phyloP scores from a whole-genome alignment of 2,329 filamentous ascomycete genomes.

The Neofusicoccum umdonicola region DNA sequence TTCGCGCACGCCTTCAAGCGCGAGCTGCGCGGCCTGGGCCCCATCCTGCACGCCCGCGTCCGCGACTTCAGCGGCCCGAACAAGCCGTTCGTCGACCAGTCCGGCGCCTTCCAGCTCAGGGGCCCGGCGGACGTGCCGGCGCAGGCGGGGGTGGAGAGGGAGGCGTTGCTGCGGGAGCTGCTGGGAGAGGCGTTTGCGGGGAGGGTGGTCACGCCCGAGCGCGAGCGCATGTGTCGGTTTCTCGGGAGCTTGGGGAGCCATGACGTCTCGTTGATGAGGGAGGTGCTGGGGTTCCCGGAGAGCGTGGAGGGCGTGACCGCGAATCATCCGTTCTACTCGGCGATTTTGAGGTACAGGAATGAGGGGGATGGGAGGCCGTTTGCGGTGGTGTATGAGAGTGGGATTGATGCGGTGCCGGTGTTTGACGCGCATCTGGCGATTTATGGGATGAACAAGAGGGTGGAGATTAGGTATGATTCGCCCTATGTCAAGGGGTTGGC shows the following conservation, averaged over 20 bases:
- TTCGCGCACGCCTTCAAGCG: constrained; percentile 53
- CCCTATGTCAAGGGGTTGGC: constrained; percentile 58
- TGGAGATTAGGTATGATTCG: constrained; percentile 56
- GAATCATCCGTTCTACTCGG: constrained; percentile 13
- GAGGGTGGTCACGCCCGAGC: constrained; percentile 27
- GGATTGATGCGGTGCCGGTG: constrained; percentile 51
- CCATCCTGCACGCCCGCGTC: constrained; percentile 56
- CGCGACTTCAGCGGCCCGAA: constrained; percentile 57
- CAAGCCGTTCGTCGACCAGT: constrained; percentile 47
- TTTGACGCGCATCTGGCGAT: constrained; percentile 56
- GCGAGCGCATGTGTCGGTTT: constrained; percentile 40
- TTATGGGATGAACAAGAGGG: constrained; percentile 54
- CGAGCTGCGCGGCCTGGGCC: constrained; percentile 52
- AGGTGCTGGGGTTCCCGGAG: constrained; percentile 11
- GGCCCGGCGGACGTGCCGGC: constrained; percentile 40
- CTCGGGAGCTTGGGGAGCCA: constrained; percentile 53
- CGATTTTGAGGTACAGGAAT: constrained; percentile 14
- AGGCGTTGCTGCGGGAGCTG: constrained; percentile 26
- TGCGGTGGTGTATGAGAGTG: constrained; percentile 57
- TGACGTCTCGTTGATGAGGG: constrained; percentile 16
- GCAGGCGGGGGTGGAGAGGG: constrained; percentile 25
- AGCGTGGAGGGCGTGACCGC: constrained; percentile 13
- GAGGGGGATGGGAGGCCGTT: constrained; percentile 43
- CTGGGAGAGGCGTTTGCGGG: constrained; percentile 35
- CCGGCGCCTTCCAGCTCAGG: constrained; percentile 47